Base-by-base conservation (phyloP, 345 rosid species). In the Nephelium lappaceum region DNA sequence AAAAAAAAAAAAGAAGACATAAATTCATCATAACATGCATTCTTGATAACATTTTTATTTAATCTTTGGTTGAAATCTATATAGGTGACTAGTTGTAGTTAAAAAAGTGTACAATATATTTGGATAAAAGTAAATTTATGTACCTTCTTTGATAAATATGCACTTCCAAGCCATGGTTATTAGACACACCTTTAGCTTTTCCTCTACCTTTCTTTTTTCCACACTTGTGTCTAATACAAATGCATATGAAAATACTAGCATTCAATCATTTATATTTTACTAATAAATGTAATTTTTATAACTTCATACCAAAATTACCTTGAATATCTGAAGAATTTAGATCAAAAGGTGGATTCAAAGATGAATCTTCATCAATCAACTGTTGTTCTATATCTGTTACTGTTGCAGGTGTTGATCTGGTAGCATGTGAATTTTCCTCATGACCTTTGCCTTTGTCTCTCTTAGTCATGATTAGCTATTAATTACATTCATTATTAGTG, bases 151-250 rank as follows among this genome's bases (percentile, higher is more conserved):
- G 9, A 58, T 58, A 58, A 58, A 58, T 21, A 58, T 6, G 16
- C 21, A 58, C 63, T 58, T 58, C 21, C 9, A 58, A 19, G 11
- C 16, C 63, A 5, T n/a, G 21, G 16, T 9, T 7, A 61, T 61
- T 77, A 11, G 31, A 6, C n/a, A n/a, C n/a, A n/a, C n/a, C n/a
- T n/a, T n/a, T n/a, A n/a, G n/a, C n/a, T n/a, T n/a, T n/a, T n/a
- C 15, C 18, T 63, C 39, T 63, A 24, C 5, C 39, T 27, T 24
- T 80, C 74, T 78, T 68, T 51, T 36, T 57, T 73, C 14, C 60
- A 55, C 69, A 71, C 39, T 71, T 79, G 64, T 7, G 69, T 41
- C 67, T 45, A 38, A 60, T 69, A 58, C 24, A n/a, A 58, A 18
- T 58, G 16, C 63, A 58, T 8, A 58, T 58, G 63, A 49, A 49